Base-by-base conservation (phyloP, 148 eudicot genomes). In the Linanthus parryae region DNA sequence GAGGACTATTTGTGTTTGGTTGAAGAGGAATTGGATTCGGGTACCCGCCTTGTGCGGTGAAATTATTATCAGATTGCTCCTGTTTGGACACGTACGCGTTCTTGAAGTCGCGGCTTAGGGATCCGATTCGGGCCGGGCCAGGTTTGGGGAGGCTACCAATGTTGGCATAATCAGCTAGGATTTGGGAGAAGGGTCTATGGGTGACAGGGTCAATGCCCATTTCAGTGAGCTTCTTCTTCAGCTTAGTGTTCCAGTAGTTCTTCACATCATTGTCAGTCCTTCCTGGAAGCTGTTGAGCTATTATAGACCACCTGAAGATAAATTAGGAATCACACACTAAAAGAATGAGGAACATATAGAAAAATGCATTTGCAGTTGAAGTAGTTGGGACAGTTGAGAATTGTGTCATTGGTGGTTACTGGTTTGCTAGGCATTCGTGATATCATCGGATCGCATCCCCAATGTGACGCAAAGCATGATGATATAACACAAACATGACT, bases 181-280 rank as follows among this genome's bases (percentile, higher is more conserved):
- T 73, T 70, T 88, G 83, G 56, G 89, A 88, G 78, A 88, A 88
- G 27, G 92, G 96, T 55, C 62, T 83, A 55, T 88, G 96, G 1
- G 96, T 88, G 15, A 88, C 77, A 0, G 81, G 94, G 62, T 88
- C 96, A 44, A 88, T 84, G 11, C 94, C 96, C 75, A 64, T 81
- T 22, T 79, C 74, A 7, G 69, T 45, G 0, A 88, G 85, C 75
- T 74, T 81, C 73, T 83, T 88, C 52, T 62, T 78, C 20, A 83
- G 55, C 33, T 81, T 84, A 0, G 83, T 69, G 73, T 88, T 88
- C 96, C 96, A 88, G 19, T 74, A 52, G 47, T 61, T 81, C 54
- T 83, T 88, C 37, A 88, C 83, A 37, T 88, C 92, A 39, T 67
- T 88, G 21, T 88, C 96, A 8, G 96, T 69, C 39, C 84, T 78